Evolutionary conservation across 2,329 filamentous ascomycete species (phyloP), one percentile per base, ranked within the genome.

Genomic region (Pseudogymnoascus sp.): DNA sequence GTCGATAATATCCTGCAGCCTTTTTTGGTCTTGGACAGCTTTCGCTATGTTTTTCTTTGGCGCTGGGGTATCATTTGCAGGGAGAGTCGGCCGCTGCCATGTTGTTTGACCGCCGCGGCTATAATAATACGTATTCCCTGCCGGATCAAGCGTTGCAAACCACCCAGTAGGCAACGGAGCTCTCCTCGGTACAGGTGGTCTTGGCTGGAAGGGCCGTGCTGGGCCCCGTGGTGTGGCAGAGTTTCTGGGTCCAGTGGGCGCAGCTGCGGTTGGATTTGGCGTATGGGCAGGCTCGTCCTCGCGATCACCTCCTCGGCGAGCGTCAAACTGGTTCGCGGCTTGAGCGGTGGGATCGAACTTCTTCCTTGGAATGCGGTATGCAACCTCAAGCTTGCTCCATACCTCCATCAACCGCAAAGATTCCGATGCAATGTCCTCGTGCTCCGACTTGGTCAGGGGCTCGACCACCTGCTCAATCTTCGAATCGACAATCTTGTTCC

Each of bases 401-500:
- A 87, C 87, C 7, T 90, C 84, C 28, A 97, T 76, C 35, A 99
- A 78, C 50, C 82, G 80, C 60, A 81, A 81, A 4, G 93, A 85
- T 69, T 87, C 87, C 18, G 82, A 80, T 25, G 86, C 81, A 18
- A 99, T 90, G 62, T 88, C 81, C 64, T 90, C 85, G 69, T 96
- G 87, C 7, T 86, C 84, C 16, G 84, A 88, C 11, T 75, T 75
- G 1, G 80, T 82, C 59, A 97, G 77, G 3, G 81, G 81, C 68
- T 90, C 79, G 41, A 99, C 82, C 0, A 88, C 88, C 2, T 86
- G 81, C 72, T 97, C 94, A 64, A 99, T 97, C 69, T 96, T 96
- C 7, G 94, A 96, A 69, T 96, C 92, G 66, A 90, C 87, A 62
- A 99, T 97, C 75, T 99, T 99, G 79, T 99, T 99, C 63, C 91